Percentiles rank a stretch among this genome's conserved stretches.
phyloP scores from a whole-genome alignment of 805 yeast genomes.

The Middelhovenomyces tepae region DNA sequence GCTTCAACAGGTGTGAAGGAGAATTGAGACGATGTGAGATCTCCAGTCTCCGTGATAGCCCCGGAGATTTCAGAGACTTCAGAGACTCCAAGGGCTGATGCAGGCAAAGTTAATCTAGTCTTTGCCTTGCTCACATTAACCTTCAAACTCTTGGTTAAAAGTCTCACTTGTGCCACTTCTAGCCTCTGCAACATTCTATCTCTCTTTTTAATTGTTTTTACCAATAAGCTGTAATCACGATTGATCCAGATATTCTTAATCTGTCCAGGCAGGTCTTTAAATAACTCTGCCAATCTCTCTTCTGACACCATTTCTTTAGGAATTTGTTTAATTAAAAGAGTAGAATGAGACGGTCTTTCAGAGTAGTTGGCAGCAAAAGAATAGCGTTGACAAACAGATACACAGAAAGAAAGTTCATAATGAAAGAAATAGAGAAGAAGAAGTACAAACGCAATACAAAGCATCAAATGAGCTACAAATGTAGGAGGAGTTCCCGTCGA shows the following conservation, averaged over 20 bases:
- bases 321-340: slow-evolving; percentile 64
- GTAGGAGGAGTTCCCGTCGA: slow-evolving; percentile 41
- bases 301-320: slow-evolving; percentile 43
- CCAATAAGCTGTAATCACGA: slow-evolving; percentile 34
- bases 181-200: slow-evolving; percentile 25
- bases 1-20: slow-evolving; percentile 15
- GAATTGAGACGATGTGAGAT: slow-evolving; percentile 1
- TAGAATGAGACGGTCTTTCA: too few relatives aligned
- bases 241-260: slow-evolving; percentile 54
- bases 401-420: slow-evolving; percentile 46
- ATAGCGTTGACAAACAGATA: slow-evolving; percentile 24
- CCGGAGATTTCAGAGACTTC: not conserved
- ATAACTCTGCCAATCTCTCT: slow-evolving; percentile 43
- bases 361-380: slow-evolving; percentile 16
- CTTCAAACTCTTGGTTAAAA: slow-evolving; percentile 24
- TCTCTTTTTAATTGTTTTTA: slow-evolving; percentile 26
- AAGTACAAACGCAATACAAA: slow-evolving; percentile 45
- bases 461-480: slow-evolving; percentile 53
- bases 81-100: not conserved
- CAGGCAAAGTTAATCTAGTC: too few relatives aligned
- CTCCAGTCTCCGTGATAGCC: not conserved
- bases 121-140: slow-evolving; percentile 1
- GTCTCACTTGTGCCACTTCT: slow-evolving; percentile 34
- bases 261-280: slow-evolving; percentile 46
- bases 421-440: slow-evolving; percentile 49